A percentile compares a stretch with the other conserved stretches of the same genome.
Conservation (phyloP, 169 alveolate genomes). For the Prorocentrum cordatum region DNA sequence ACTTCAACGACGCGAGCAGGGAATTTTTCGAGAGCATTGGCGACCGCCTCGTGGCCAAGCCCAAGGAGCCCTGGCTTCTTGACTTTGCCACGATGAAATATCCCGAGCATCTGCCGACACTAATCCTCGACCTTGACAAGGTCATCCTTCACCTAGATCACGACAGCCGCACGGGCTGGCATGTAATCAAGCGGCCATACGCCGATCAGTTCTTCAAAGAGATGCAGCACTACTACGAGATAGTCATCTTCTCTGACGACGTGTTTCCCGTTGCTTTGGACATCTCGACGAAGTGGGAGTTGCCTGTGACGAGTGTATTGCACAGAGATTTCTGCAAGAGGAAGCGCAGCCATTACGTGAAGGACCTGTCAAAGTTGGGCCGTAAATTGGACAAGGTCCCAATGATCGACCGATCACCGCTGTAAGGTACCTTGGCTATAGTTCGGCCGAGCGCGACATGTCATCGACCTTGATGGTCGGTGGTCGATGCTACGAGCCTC, state of each 20-base stretch:
- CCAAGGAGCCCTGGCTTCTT: conserved; percentile 55
- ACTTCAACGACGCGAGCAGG: conserved; percentile 35
- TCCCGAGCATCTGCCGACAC: conserved; percentile 24
- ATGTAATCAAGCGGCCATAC: conserved; percentile 36
- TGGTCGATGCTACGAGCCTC: too few species aligned
- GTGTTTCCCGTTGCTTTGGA: conserved; percentile 57
- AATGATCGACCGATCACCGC: too few species aligned
- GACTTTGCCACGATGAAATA: conserved; percentile 32
- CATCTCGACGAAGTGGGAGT: conserved; percentile 38
- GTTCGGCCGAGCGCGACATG: too few species aligned
- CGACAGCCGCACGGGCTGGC: conserved; percentile 62
- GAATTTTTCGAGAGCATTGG: conserved; percentile 28
- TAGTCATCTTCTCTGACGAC: conserved; percentile 46
- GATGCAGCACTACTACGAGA: conserved; percentile 51
- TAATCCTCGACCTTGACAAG: conserved; percentile 53
- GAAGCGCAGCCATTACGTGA: conserved; percentile 40
- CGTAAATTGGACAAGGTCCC: too few species aligned
- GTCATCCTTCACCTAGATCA: conserved; percentile 29
- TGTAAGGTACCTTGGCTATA: too few species aligned
- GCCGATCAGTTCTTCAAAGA: conserved; percentile 65
- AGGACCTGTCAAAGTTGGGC: too few species aligned
- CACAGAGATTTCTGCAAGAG: conserved; percentile 62
- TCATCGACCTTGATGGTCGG: too few species aligned
- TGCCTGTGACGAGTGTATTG: conserved; percentile 36
- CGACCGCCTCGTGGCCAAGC: conserved; percentile 9